Evolutionary conservation across 352 stramenopile species (phyloP).

Genomic region (Phytophthora citricola): DNA sequence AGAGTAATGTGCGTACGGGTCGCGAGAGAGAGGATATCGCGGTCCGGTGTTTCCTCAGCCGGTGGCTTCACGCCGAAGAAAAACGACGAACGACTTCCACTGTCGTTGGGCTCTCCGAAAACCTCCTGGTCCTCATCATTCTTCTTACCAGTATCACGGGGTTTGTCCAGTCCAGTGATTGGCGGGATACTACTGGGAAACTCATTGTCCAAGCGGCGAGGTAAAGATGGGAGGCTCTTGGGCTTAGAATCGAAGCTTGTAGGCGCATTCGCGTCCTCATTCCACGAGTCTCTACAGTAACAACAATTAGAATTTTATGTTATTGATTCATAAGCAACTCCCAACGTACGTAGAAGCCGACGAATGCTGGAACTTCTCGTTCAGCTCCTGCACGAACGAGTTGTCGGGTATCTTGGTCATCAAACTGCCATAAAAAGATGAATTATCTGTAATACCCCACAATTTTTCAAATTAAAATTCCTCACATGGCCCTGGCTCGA

Average conservation of each 20-base stretch:
- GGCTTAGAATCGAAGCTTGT: constrained; percentile 17
- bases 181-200: constrained; percentile 30
- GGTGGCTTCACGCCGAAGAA: constrained; percentile 52
- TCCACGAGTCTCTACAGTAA: constrained; percentile 58
- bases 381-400: constrained; percentile 58
- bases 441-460: not conserved
- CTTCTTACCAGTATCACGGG: constrained; percentile 14
- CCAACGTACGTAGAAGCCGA: constrained; percentile 49
- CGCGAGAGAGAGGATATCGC: constrained; percentile 42
- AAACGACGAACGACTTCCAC: constrained; percentile 44
- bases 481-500: constrained; percentile 58
- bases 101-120: constrained; percentile 33
- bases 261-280: constrained; percentile 18
- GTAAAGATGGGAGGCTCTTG: constrained; percentile 8
- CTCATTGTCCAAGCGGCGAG: constrained; percentile 21
- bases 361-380: constrained; percentile 57
- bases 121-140: constrained; percentile 21
- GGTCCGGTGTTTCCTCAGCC: constrained; percentile 13
- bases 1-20: constrained; percentile 44
- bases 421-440: constrained; percentile 39
- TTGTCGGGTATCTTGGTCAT: constrained; percentile 54
- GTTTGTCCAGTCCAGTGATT: constrained; percentile 37
- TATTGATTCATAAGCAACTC: not conserved
- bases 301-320: no score
- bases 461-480: not conserved